These are phyloP conservation scores for Wickerhamiella brachini DNA, from an alignment of 805 yeast genomes.

Conservation along the genomic window DNA sequence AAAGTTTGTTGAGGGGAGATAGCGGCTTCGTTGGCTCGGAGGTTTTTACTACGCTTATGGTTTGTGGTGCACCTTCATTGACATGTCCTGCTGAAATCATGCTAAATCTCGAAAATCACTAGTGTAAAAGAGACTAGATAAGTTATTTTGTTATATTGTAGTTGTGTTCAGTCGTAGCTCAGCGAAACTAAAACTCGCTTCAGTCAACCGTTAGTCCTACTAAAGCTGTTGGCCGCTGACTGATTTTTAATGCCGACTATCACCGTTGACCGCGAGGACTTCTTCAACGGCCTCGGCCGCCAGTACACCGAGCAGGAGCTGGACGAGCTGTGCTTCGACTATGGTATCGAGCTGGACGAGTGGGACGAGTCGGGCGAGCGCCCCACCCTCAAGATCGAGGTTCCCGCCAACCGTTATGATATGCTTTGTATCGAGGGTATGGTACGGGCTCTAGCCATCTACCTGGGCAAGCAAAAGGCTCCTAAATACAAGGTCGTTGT, in stretches of 20 bases:
- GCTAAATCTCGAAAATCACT: no score
- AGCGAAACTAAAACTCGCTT: no score
- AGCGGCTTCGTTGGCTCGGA: no score
- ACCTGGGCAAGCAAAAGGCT: constrained; percentile 49
- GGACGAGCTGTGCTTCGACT: constrained; percentile 93
- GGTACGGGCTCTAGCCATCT: constrained; percentile 86
- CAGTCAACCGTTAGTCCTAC: no score
- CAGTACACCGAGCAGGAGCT: constrained; percentile 67
- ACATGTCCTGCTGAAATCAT: no score
- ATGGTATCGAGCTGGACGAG: constrained; percentile 95
- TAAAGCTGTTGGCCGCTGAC: no score
- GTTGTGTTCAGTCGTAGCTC: no score
- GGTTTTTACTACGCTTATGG: no score
- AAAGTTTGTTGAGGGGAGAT: no score
- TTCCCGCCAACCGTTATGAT: constrained; percentile 97
- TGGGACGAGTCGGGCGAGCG: constrained; percentile 77
- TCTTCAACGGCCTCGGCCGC: constrained; percentile 62
- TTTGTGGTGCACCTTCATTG: no score
- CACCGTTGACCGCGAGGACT: constrained; percentile 86
- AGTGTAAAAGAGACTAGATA: no score
- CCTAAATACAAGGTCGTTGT: constrained; percentile 57
- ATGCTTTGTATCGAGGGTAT: constrained; percentile 97
- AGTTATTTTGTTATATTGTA: no score
- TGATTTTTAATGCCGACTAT: constrained; percentile 72
- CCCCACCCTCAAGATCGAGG: constrained; percentile 93